Evolutionary conservation across 1,284 basidiomycete species (phyloP), one percentile per base, ranked within the genome.

Genomic region (Naganishia sp.): DNA sequence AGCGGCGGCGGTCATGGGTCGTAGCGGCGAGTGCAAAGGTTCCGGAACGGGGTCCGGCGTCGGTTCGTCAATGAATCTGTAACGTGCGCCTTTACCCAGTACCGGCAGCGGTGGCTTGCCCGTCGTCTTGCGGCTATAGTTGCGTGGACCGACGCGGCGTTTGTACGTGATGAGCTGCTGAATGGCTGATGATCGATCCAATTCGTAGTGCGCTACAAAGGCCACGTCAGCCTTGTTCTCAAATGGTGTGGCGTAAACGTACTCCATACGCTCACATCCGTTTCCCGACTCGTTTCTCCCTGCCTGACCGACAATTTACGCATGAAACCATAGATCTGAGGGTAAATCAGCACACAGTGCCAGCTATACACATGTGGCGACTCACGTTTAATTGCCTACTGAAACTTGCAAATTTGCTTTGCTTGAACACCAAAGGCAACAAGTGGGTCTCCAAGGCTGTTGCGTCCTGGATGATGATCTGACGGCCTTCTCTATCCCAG

Each of bases 291-390:
- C 36, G 25, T 25, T 11, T 50, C 48, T 2, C 21, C 59, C 5
- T 61, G 59, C 25, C 67, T 91, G 91, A 82, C 93, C 90, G 80
- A 90, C 88, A 93, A 89, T 79, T 93, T 93, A 79, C 91, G 90
- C 90, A 93, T 93, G 83, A 92, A 94, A 71, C 91, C 92, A 82
- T 94, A 94, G 80, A 94, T 94, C 91, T 93, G 76, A 28, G 36
- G n/a, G 74, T 71, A 67, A 65, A 69, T 72, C 69, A 69, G 72
- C 69, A 55, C 11, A 36, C 52, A 49, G 21, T 56, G 15, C 60
- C 45, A 64, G 63, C 61, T 53, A 64, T 48, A 13, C 39, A 48
- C 59, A 70, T 68, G 61, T 55, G 65, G 64, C 63, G 52, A 83
- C 87, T 73, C 75, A 93, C 91, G 81, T 94, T 94, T 75, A 94